A percentile compares a stretch with the other conserved stretches of the same genome.
phyloP scores from a whole-genome alignment of 202 grass and related monocot genomes.

The Carex arenaria region DNA sequence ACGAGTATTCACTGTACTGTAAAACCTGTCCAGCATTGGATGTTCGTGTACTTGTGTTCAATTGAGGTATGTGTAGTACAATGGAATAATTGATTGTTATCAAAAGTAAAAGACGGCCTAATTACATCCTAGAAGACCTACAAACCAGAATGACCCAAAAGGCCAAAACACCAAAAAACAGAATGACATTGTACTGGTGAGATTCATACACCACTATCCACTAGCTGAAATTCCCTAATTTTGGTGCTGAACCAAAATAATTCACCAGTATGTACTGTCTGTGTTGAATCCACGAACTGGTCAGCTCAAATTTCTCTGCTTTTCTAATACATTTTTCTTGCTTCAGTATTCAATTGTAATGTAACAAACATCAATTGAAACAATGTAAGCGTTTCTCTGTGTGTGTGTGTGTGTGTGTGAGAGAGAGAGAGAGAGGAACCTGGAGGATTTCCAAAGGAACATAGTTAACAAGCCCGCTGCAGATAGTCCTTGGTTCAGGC shows the following conservation, averaged over 20 bases:
- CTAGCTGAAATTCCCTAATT: neutral
- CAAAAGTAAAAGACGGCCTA: neutral
- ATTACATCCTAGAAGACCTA: neutral
- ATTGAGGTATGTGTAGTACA: neutral
- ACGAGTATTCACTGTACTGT: neutral
- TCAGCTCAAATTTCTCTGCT: neutral
- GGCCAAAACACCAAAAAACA: neutral
- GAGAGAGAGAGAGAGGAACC: constrained; percentile 4
- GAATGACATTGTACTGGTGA: neutral
- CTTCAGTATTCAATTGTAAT: neutral
- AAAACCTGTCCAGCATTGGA: neutral
- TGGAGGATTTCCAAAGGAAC: constrained; percentile 61
- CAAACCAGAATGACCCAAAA: neutral
- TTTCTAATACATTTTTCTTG: neutral
- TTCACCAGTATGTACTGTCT: neutral
- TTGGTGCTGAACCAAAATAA: neutral
- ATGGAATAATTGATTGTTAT: neutral
- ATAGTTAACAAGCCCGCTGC: constrained; percentile 84
- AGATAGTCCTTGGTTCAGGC: constrained; percentile 74
- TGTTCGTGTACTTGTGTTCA: neutral
- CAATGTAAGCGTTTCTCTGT: neutral
- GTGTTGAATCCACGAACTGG: neutral
- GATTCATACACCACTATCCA: neutral
- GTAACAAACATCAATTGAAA: neutral
- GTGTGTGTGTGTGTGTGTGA: too few relatives aligned